These are phyloP conservation scores for Lyophyllum decastes DNA, from an alignment of 768 basidiomycete genomes.

Conservation along the genomic window DNA sequence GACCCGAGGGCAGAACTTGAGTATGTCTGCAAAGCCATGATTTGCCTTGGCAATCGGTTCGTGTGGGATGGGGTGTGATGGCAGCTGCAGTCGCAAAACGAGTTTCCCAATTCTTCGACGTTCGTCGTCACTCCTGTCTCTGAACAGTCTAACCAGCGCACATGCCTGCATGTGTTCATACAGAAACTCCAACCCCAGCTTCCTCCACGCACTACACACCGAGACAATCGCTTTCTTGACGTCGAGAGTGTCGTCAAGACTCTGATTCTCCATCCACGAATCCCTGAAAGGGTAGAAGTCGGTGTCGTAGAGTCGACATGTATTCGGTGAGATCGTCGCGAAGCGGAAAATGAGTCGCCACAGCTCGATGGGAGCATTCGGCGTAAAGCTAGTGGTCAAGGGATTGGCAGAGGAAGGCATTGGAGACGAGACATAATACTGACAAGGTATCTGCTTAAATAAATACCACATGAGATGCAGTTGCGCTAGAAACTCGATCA, in stretches of 20 bases:
- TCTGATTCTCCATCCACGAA: neutral
- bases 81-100: neutral
- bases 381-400: neutral
- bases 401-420: too few species aligned
- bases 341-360: conserved; percentile 3
- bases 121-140: neutral
- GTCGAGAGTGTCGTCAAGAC: neutral
- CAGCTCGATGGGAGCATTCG: neutral
- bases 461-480: too few species aligned
- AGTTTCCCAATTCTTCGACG: neutral
- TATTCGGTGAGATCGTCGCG: neutral
- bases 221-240: neutral
- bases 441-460: too few species aligned
- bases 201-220: neutral
- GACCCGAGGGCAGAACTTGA: conserved; percentile 1
- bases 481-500: too few species aligned
- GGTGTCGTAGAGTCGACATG: neutral
- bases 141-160: neutral
- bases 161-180: neutral
- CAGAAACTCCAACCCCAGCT: neutral
- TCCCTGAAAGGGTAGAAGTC: neutral
- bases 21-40: neutral
- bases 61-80: neutral
- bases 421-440: too few species aligned
- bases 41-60: neutral